Percentiles rank a stretch among this genome's conserved stretches.
Evolutionary conservation across 441 rosid species (phyloP).

Genomic region (Raphanus hybrid): DNA sequence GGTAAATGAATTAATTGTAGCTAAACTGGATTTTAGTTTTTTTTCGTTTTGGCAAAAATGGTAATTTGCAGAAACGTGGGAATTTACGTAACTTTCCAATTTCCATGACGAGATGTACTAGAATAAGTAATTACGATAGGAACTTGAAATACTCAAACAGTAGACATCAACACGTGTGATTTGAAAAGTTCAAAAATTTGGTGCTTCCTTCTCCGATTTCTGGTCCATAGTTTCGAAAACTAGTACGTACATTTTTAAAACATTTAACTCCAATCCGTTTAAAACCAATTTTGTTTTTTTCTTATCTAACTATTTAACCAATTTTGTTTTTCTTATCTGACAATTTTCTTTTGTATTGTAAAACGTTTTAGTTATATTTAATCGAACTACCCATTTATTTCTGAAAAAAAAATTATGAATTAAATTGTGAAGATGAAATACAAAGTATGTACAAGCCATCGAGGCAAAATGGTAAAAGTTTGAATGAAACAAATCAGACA

Average conservation of each 20-base stretch:
- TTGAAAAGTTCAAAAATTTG: neutral
- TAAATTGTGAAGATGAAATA: neutral
- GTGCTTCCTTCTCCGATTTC: neutral
- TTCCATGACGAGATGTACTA: slow-evolving; percentile 8
- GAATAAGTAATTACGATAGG: neutral
- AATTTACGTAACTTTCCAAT: slow-evolving; percentile 9
- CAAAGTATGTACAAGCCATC: neutral
- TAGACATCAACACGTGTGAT: neutral
- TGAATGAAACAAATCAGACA: no score
- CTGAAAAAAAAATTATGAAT: no score
- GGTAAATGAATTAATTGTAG: slow-evolving; percentile 7
- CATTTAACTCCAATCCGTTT: no score
- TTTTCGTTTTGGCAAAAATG: neutral
- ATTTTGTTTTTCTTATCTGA: no score
- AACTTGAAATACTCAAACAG: neutral
- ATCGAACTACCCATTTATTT: no score
- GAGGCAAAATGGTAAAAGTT: no score
- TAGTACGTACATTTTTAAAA: neutral
- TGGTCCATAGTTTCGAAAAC: neutral
- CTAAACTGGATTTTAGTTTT: neutral
- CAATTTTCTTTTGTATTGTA: no score
- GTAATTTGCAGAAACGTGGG: slow-evolving; percentile 15
- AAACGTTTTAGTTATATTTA: no score
- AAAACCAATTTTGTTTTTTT: neutral
- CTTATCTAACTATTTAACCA: no score